Percentiles rank a stretch among this genome's conserved stretches.
Conservation (phyloP, 192 early-diverging fungal genomes). For the Coemansia javaensis region DNA sequence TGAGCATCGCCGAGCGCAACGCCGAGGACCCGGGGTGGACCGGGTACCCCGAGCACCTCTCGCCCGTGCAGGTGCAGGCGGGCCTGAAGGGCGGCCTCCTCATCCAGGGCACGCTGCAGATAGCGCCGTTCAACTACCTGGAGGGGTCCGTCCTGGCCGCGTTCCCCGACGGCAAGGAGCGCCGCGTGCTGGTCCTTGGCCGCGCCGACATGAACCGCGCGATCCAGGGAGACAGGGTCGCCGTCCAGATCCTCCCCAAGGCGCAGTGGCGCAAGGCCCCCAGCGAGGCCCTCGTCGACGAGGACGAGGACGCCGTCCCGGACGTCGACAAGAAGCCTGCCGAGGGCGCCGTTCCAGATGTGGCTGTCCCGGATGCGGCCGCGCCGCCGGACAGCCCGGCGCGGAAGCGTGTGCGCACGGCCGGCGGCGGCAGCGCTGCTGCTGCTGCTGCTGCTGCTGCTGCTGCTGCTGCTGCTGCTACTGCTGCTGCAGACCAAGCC, state of each 20-base stretch:
- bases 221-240: conserved; percentile 88
- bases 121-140: conserved; percentile 83
- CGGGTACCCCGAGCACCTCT: conserved; percentile 64
- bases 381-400: conserved; percentile 4
- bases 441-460: conserved; percentile 1
- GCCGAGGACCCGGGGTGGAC: conserved; percentile 51
- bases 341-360: conserved; percentile 4
- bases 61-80: conserved; percentile 69
- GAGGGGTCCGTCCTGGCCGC: conserved; percentile 75
- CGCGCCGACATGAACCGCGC: conserved; percentile 83
- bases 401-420: conserved; percentile 29
- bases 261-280: conserved; percentile 76
- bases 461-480: neutral
- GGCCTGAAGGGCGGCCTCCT: conserved; percentile 80
- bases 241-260: conserved; percentile 78
- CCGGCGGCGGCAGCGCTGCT: neutral
- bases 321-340: conserved; percentile 14
- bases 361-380: conserved; percentile 10
- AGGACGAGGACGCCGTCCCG: conserved; percentile 57
- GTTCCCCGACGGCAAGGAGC: conserved; percentile 68
- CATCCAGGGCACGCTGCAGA: conserved; percentile 74
- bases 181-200: conserved; percentile 73
- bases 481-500: neutral
- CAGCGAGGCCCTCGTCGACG: conserved; percentile 69
- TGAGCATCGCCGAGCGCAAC: conserved; percentile 39